These are phyloP conservation scores for Aciculosporium take DNA, from an alignment of 2,329 filamentous ascomycete species.

Conservation along the genomic window DNA sequence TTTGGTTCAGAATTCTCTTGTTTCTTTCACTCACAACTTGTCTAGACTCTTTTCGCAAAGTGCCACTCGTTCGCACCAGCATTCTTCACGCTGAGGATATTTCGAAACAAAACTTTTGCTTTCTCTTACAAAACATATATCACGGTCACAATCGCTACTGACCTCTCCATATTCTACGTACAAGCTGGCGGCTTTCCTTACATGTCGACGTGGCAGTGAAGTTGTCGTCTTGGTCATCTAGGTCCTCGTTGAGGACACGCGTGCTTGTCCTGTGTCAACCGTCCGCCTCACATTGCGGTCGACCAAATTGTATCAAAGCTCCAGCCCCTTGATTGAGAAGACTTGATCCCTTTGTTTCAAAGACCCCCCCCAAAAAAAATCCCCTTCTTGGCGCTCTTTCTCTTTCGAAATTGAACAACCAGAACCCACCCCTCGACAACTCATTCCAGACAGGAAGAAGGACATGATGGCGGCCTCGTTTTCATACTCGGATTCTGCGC, in stretches of 20 bases:
- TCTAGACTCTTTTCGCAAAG: neutral
- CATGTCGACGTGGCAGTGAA: neutral
- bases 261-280: conserved; percentile 1
- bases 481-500: neutral
- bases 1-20: neutral
- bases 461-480: neutral
- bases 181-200: neutral
- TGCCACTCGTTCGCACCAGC: neutral
- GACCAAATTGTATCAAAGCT: neutral
- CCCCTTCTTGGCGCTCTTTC: too few relatives aligned
- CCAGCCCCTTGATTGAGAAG: neutral
- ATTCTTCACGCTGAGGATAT: neutral
- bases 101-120: neutral
- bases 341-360: neutral
- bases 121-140: neutral
- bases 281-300: neutral
- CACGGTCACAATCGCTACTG: neutral
- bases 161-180: neutral
- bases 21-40: neutral
- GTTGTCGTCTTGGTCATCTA: neutral
- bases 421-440: neutral
- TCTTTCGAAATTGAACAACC: neutral
- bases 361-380: neutral
- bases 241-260: neutral
- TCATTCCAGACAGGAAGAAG: neutral